Evolutionary conservation across 202 grass and related monocot species (phyloP), one percentile per base, ranked within the genome.

Genomic region (Setaria viridis): DNA sequence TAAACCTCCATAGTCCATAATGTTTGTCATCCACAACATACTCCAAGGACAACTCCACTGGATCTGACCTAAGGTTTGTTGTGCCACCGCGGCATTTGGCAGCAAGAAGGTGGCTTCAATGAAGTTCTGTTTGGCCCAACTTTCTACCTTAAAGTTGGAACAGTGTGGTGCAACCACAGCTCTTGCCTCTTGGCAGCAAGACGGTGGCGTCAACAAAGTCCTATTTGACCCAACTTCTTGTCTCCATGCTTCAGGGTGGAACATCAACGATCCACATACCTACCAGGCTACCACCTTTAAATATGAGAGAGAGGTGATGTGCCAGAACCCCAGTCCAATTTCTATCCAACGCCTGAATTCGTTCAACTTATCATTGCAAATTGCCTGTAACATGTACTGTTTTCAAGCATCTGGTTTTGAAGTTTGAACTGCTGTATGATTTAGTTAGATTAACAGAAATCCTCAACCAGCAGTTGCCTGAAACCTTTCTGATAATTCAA

Each of bases 291-390:
- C n/a, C 20, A 4, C n/a, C n/a, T 25, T 25, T 56, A 20, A 25
- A 25, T 25, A 25, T 25, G 25, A 25, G 25, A 50, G 43, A 5
- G 10, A 41, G 15, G 17, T 67, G n/a, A 56, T 59, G 50, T 2
- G 2, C 42, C 20, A 46, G 6, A 6, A 59, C 33, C 30, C 41
- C 16, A 69, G 21, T 17, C 20, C 12, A 21, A 47, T 4, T 60
- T 77, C 16, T 50, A 35, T 69, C 47, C 20, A 70, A 49, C 39
- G 49, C n/a, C 7, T 1, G 51, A 69, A 37, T 49, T 39, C 63
- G 10, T 85, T 85, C 55, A 43, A 32, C 56, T 68, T 76, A 25
- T 86, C 43, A 43, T 80, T 66, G 21, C 47, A 56, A 6, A 41
- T 41, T 65, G 16, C n/a, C 7, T 80, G 11, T 21, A 25, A 57